Evolutionary conservation across 306 rosid genomes (phyloP), one percentile per base, ranked within the genome.

Genomic region (Casuarina equisetifolia): DNA sequence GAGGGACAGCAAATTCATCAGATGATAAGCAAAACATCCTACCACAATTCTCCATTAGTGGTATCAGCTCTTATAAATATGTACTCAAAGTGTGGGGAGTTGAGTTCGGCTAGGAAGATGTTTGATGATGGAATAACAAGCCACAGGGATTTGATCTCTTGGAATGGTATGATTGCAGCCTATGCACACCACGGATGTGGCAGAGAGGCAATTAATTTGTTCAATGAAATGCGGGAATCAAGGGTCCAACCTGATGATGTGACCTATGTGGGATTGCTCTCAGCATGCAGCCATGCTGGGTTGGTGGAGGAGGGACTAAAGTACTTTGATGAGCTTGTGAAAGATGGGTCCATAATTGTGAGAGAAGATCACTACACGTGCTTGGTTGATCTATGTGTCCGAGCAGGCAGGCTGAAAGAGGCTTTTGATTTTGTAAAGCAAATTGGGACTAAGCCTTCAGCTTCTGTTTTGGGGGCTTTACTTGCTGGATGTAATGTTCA

Each of bases 131-230:
- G 85, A n/a, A 51, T 76, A 55, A 68, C 64, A 43, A 74, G 53
- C 70, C 79, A 80, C 39, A 77, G 83, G 64, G 90, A 87, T 78
- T 73, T 84, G 68, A 46, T 87, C 48, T 82, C 84, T 35, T 87
- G 90, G 90, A 87, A 84, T 42, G 86, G 88, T 40, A 87, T 87
- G 90, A 82, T 87, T 61, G 88, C 90, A 50, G 90, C 90, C 32
- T 87, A 84, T 77, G 86, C 86, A 8, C 88, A 87, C 69, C 86
- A 87, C 53, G 90, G 90, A 73, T 75, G 80, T 8, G 90, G 90
- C 25, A 46, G 17, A 9, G 83, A 87, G 71, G 88, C 86, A 54
- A 74, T 87, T 68, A 17, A 73, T 46, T 67, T 87, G 78, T 87
- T 82, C 36, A 67, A 87, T 46, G 86, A 84, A 74, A 78, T 87